phyloP scores from a whole-genome alignment of 73 alveolate species.

The Stentor roeselii region DNA sequence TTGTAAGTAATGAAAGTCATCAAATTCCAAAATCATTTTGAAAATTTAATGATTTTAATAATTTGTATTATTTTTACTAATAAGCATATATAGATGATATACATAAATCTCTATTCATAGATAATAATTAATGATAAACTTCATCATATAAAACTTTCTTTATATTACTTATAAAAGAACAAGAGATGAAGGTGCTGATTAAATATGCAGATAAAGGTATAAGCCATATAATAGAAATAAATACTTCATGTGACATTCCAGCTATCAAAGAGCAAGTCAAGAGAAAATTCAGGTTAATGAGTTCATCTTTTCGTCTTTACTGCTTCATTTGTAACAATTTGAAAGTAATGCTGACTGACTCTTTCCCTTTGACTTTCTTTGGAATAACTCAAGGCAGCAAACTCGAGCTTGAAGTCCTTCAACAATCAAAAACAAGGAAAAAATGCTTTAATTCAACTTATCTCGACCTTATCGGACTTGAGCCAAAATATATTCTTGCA shows the following conservation, averaged over 20 bases:
- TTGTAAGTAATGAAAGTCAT: too few relatives aligned
- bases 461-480: neutral
- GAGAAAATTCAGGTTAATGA: neutral
- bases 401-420: neutral
- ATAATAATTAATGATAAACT: too few relatives aligned
- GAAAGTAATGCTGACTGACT: neutral
- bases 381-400: neutral
- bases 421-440: neutral
- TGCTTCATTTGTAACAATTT: neutral
- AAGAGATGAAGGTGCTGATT: neutral
- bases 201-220: neutral
- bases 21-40: too few relatives aligned
- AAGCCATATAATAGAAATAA: neutral
- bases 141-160: too few relatives aligned
- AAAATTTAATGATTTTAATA: too few relatives aligned
- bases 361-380: slow-evolving; percentile 2
- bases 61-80: too few relatives aligned
- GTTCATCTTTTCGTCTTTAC: neutral
- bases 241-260: neutral
- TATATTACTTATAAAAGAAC: neutral
- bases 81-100: too few relatives aligned
- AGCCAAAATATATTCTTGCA: neutral
- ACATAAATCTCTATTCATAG: too few relatives aligned
- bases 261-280: neutral
- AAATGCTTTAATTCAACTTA: slow-evolving; percentile 6